A percentile compares a stretch with the other conserved stretches of the same genome.
These are phyloP conservation scores for Fremontodendron californicum DNA, from an alignment of 345 rosid species.

Conservation along the genomic window DNA sequence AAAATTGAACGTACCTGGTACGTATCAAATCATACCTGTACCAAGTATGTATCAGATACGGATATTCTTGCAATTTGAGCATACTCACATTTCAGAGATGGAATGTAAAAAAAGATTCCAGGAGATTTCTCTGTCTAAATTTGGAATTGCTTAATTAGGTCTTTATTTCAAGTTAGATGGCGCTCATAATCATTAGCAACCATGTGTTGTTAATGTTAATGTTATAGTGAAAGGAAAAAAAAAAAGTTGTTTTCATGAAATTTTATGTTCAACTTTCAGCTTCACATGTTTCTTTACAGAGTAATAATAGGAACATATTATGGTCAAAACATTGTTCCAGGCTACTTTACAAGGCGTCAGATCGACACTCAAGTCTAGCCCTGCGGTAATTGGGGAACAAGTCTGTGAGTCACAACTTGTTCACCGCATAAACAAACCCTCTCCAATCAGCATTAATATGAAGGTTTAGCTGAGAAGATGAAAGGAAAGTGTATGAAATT, in stretches of 20 bases:
- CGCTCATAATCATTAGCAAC: neutral
- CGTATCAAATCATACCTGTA: too few species aligned
- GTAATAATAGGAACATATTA: neutral
- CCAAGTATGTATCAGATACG: too few species aligned
- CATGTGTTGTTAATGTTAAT: neutral
- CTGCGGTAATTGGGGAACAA: neutral
- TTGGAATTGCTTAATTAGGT: neutral
- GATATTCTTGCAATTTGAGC: too few species aligned
- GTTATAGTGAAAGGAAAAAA: neutral
- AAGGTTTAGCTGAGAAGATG: neutral
- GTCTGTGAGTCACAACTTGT: constrained; percentile 1
- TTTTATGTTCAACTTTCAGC: neutral
- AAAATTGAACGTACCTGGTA: too few species aligned
- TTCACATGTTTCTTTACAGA: neutral
- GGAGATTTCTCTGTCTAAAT: too few species aligned
- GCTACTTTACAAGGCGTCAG: neutral
- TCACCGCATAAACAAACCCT: neutral
- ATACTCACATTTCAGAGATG: too few species aligned
- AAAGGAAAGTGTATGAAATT: too few species aligned
- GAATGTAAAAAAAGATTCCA: neutral
- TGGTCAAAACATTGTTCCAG: neutral
- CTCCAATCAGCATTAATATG: neutral
- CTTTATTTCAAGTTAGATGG: neutral
- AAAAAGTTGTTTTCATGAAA: neutral
- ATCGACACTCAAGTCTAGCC: neutral